Percentiles rank a stretch among this genome's conserved stretches.
Evolutionary conservation across 2,329 filamentous ascomycete genomes (phyloP).

Genomic region (Teratosphaeria pseudoeucalypti): DNA sequence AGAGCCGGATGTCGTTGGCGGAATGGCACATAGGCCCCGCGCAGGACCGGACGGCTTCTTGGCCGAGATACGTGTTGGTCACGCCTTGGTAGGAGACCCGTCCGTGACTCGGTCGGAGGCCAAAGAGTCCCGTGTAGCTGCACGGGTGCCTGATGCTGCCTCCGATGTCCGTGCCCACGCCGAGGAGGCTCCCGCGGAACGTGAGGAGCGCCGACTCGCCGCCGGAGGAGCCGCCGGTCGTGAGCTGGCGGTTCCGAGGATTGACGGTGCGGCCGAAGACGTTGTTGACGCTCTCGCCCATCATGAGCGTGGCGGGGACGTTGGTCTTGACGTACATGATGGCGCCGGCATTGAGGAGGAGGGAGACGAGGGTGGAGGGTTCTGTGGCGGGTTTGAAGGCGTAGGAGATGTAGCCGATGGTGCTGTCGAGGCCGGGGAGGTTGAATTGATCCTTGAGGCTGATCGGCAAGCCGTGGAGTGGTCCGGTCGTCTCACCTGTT

Average conservation of each 20-base stretch:
- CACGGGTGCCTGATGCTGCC: neutral
- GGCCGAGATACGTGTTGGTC: neutral
- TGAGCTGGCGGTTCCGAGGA: slow-evolving; percentile 8
- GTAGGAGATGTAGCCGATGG: slow-evolving; percentile 7
- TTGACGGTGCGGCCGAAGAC: slow-evolving; percentile 11
- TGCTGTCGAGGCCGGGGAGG: slow-evolving; percentile 8
- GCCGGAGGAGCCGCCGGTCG: slow-evolving; percentile 12
- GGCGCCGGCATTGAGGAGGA: slow-evolving; percentile 7
- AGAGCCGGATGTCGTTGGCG: neutral
- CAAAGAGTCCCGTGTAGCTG: neutral
- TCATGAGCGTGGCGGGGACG: slow-evolving; percentile 10
- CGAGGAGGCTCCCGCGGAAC: slow-evolving; percentile 11
- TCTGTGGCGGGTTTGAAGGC: slow-evolving; percentile 5
- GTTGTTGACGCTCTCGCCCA: slow-evolving; percentile 13
- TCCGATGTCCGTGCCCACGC: slow-evolving; percentile 11
- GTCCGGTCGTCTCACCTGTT: slow-evolving; percentile 2
- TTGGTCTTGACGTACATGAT: slow-evolving; percentile 12
- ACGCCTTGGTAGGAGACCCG: neutral
- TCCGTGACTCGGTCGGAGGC: neutral
- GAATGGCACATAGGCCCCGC: neutral
- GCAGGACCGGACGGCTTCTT: neutral
- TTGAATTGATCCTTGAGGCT: slow-evolving; percentile 10
- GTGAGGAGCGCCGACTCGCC: slow-evolving; percentile 14
- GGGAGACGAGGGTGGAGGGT: slow-evolving; percentile 6
- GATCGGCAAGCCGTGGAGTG: slow-evolving; percentile 10